A percentile compares a stretch with the other conserved stretches of the same genome.
Conservation (phyloP, 495 filamentous ascomycete genomes). For the Pseudomonodictys pantanalensis region DNA sequence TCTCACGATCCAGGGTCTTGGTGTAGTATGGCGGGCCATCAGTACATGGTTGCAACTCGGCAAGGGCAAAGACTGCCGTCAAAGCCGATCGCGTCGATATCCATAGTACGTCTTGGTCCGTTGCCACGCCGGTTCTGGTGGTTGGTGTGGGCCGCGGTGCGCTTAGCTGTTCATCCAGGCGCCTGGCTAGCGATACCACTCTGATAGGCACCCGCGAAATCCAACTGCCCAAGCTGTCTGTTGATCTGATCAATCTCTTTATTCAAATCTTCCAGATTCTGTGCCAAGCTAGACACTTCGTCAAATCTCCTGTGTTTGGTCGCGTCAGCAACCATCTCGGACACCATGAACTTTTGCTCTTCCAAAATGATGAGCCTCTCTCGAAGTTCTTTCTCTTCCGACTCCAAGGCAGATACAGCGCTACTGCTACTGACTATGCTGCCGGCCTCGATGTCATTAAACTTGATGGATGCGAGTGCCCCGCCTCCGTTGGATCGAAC, state of each 20-base stretch:
- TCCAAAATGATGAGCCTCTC: conserved; percentile 87
- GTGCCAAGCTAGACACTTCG: conserved; percentile 74
- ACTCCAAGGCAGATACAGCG: conserved; percentile 66
- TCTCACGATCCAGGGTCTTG: too few species aligned
- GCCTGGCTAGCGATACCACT: conserved; percentile 14
- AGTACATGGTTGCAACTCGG: too few species aligned
- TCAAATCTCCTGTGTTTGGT: conserved; percentile 81
- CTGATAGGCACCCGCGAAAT: conserved; percentile 46
- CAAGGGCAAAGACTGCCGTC: too few species aligned
- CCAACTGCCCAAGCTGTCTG: conserved; percentile 53
- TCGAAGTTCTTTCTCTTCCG: conserved; percentile 79
- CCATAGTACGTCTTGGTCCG: too few species aligned
- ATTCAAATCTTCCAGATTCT: conserved; percentile 81
- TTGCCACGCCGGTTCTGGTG: too few species aligned
- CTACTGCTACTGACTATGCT: conserved; percentile 35
- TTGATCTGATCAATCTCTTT: conserved; percentile 73
- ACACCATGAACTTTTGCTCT: conserved; percentile 90
- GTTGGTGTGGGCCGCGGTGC: not conserved
- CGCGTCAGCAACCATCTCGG: conserved; percentile 81
- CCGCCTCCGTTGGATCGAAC: conserved; percentile 45
- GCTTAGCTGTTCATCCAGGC: conserved; percentile 6
- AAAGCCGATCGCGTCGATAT: too few species aligned
- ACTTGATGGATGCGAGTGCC: conserved; percentile 59
- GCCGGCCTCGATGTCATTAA: conserved; percentile 57
- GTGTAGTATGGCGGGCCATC: too few species aligned